Conservation (phyloP, 225 moss, liverwort and hornwort genomes). For the Thuidium tamariscinum region DNA sequence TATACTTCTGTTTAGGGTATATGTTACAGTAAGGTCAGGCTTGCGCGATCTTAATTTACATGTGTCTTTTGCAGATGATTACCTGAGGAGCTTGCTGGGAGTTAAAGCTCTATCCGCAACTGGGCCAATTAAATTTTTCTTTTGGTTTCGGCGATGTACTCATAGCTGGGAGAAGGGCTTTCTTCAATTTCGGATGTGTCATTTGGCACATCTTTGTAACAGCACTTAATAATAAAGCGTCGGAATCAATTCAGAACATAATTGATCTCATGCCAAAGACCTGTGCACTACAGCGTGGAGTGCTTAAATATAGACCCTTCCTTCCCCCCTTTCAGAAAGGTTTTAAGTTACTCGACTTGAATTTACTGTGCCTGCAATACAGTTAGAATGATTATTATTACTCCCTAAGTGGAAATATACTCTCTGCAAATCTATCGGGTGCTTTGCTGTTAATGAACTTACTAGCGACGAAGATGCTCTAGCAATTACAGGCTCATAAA, state of each 20-base stretch:
- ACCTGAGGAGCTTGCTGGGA: not conserved
- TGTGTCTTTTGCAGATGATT: conserved; percentile 4
- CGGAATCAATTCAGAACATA: not conserved
- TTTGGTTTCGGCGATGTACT: not conserved
- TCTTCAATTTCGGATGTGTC: not conserved
- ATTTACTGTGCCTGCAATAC: not conserved
- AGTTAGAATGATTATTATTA: not conserved
- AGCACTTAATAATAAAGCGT: conserved; percentile 1
- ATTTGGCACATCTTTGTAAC: not conserved
- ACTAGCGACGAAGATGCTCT: not conserved
- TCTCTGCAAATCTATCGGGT: not conserved
- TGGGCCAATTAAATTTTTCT: not conserved
- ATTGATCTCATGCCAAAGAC: conserved; percentile 1
- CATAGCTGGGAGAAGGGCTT: not conserved
- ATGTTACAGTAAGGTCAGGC: not conserved
- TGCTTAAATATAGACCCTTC: not conserved
- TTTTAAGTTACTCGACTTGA: not conserved
- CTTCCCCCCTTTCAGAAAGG: not conserved
- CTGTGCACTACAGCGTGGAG: not conserved
- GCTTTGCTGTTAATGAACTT: not conserved
- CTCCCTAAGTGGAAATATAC: not conserved
- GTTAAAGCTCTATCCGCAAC: not conserved
- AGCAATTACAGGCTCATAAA: not conserved
- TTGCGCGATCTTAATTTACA: not conserved
- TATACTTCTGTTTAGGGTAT: not conserved